phyloP scores from a whole-genome alignment of 140 eudicot genomes.

The Stevia rebaudiana region DNA sequence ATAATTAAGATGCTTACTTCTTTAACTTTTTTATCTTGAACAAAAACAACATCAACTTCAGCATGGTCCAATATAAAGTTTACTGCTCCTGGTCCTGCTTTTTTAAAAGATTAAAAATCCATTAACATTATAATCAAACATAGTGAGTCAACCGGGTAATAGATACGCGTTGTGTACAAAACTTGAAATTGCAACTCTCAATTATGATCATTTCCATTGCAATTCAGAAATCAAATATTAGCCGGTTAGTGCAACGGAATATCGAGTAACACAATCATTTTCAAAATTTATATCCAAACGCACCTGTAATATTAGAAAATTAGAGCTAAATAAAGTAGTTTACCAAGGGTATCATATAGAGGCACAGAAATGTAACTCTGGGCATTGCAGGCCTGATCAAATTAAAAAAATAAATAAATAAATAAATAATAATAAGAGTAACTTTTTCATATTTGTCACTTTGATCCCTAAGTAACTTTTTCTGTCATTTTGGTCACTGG shows the following conservation, averaged over 20 bases:
- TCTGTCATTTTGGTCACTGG: too few species aligned
- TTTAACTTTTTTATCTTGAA: constrained; percentile 74
- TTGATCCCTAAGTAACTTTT: too few species aligned
- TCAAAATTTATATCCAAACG: background rate
- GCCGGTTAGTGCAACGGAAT: too few species aligned
- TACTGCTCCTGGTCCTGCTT: constrained; percentile 76
- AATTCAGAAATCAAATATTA: too few species aligned
- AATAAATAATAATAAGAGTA: too few species aligned
- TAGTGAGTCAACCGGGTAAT: background rate
- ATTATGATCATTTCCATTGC: too few species aligned
- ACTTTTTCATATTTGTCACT: too few species aligned
- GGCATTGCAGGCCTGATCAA: constrained; percentile 76
- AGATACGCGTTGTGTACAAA: background rate
- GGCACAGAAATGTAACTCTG: constrained; percentile 86
- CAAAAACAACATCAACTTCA: constrained; percentile 80
- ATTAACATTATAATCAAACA: constrained; percentile 4
- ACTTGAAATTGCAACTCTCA: too few species aligned
- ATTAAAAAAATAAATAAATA: background rate
- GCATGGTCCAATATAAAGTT: constrained; percentile 80
- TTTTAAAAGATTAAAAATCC: background rate
- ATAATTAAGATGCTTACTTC: constrained; percentile 46
- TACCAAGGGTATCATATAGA: constrained; percentile 96
- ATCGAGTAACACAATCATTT: background rate
- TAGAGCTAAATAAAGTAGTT: background rate
- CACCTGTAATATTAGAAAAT: background rate